Percentiles rank a stretch among this genome's conserved stretches.
phyloP scores from a whole-genome alignment of 2,329 filamentous ascomycete genomes.

The Aureobasidium melanogenum region DNA sequence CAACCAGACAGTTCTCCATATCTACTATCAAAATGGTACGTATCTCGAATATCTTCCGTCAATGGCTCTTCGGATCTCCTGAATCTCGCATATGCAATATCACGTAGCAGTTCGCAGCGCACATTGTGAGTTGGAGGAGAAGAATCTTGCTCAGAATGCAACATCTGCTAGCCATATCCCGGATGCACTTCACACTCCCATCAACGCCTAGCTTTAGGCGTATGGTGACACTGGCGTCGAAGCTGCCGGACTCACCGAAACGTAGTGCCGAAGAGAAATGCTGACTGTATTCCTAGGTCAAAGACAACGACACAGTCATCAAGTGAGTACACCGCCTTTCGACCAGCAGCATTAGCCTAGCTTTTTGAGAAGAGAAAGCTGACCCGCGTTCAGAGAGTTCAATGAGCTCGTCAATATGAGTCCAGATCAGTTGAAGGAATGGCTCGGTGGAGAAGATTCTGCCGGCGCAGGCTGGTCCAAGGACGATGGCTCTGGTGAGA shows the following conservation, averaged over 20 bases:
- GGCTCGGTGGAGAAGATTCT: slow-evolving; percentile 53
- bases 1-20: background rate
- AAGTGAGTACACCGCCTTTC: slow-evolving; percentile 25
- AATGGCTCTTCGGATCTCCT: background rate
- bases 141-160: background rate
- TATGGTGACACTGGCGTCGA: background rate
- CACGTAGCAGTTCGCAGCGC: background rate
- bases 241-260: background rate
- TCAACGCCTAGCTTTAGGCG: too few relatives aligned
- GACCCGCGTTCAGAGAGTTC: slow-evolving; percentile 43
- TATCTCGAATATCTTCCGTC: background rate
- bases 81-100: background rate
- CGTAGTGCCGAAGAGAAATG: background rate
- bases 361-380: background rate
- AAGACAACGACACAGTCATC: slow-evolving; percentile 43
- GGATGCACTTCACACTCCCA: too few relatives aligned
- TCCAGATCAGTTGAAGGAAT: slow-evolving; percentile 49
- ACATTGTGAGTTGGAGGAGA: background rate
- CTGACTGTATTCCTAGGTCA: slow-evolving; percentile 27
- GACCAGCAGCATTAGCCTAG: background rate
- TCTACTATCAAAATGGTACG: slow-evolving; percentile 29
- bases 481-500: slow-evolving; percentile 49
- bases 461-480: slow-evolving; percentile 52
- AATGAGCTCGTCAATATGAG: slow-evolving; percentile 60
- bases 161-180: background rate